A percentile compares a stretch with the other conserved stretches of the same genome.
phyloP scores from a whole-genome alignment of 805 yeast genomes.

The Tetrapisispora fleetii region DNA sequence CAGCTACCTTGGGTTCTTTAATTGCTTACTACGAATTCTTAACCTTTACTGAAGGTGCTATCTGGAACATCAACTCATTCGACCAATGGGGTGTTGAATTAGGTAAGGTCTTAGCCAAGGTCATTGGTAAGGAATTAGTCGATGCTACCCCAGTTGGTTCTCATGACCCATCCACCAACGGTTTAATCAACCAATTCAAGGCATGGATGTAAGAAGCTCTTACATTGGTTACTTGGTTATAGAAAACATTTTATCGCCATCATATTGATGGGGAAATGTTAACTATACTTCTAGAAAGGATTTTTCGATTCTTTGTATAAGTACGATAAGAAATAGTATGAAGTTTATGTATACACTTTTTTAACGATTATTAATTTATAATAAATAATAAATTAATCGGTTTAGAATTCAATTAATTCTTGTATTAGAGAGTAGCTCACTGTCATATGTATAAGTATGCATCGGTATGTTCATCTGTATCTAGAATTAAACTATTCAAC shows the following conservation, averaged over 20 bases:
- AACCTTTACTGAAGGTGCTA: slow-evolving; percentile 96
- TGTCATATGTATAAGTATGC: too few relatives aligned
- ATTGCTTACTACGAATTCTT: slow-evolving; percentile 97
- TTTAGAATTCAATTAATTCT: background rate
- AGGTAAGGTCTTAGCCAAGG: slow-evolving; percentile 96
- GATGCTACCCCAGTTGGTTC: slow-evolving; percentile 42
- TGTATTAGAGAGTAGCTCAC: background rate
- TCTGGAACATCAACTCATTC: slow-evolving; percentile 98
- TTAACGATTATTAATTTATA: background rate
- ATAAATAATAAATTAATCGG: background rate
- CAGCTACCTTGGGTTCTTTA: slow-evolving; percentile 90
- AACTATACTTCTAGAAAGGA: background rate
- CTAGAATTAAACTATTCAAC: too few relatives aligned
- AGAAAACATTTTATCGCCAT: background rate
- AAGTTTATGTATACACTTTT: slow-evolving; percentile 1
- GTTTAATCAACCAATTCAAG: slow-evolving; percentile 91
- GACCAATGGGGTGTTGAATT: slow-evolving; percentile 99
- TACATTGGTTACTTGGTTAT: background rate
- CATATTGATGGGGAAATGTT: background rate
- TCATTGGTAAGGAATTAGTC: slow-evolving; percentile 81
- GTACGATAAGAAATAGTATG: slow-evolving; percentile 1
- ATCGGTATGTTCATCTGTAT: too few relatives aligned
- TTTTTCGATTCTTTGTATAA: background rate
- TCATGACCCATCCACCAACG: slow-evolving; percentile 89
- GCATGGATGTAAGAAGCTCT: slow-evolving; percentile 43